These are phyloP conservation scores for Globisporangium emineosum DNA, from an alignment of 352 stramenopile species.

Conservation along the genomic window DNA sequence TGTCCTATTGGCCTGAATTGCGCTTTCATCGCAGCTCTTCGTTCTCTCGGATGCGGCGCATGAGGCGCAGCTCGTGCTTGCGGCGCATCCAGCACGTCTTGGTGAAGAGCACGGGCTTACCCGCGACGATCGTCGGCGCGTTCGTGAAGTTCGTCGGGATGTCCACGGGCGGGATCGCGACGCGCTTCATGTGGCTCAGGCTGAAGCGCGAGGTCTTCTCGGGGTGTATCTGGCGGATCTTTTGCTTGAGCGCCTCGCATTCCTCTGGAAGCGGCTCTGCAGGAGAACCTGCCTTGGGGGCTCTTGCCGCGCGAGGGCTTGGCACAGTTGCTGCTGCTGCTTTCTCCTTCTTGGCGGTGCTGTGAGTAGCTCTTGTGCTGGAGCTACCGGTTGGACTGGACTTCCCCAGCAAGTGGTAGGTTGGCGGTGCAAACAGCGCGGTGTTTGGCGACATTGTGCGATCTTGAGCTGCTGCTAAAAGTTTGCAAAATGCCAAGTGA, in stretches of 20 bases:
- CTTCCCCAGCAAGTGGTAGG: not conserved
- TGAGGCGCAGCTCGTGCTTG: slow-evolving; percentile 8
- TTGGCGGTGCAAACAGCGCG: not conserved
- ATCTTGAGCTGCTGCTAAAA: too few relatives aligned
- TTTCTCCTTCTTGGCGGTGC: not conserved
- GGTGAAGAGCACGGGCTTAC: slow-evolving; percentile 22
- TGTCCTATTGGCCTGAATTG: too few relatives aligned
- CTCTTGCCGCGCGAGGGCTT: too few relatives aligned
- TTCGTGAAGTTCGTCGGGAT: slow-evolving; percentile 50
- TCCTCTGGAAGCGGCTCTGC: slow-evolving; percentile 32
- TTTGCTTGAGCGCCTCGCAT: slow-evolving; percentile 51
- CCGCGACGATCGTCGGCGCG: slow-evolving; percentile 40
- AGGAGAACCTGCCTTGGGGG: not conserved
- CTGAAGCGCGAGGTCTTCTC: slow-evolving; percentile 51
- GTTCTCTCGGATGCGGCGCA: slow-evolving; percentile 6
- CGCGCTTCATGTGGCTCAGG: slow-evolving; percentile 52
- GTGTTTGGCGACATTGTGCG: not conserved
- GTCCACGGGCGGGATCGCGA: slow-evolving; percentile 50
- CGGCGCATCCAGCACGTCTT: not conserved
- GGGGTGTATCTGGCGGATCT: slow-evolving; percentile 42
- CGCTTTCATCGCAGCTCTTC: not conserved
- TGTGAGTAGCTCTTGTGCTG: not conserved
- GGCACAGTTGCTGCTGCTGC: not conserved
- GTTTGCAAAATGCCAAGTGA: not conserved
- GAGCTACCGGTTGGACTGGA: not conserved